Percentiles rank a stretch among this genome's conserved stretches.
phyloP scores from a whole-genome alignment of 371 early-diverging fungal genomes.

The Zychaea mexicana region DNA sequence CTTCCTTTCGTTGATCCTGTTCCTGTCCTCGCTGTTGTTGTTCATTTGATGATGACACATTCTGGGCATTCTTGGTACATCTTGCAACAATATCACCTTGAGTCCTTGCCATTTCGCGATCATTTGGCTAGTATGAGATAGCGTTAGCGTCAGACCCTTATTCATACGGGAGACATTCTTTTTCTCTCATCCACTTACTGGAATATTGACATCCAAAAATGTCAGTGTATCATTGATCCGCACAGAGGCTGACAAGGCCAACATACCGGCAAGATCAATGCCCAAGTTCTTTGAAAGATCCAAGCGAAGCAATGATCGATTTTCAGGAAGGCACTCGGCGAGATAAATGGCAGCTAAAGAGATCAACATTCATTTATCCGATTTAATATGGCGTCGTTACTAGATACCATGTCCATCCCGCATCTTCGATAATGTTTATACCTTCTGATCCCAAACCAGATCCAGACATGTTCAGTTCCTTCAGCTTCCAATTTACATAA shows the following conservation, averaged over 20 bases:
- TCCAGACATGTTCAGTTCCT: slow-evolving; percentile 64
- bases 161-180: not conserved
- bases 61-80: slow-evolving; percentile 72
- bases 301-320: slow-evolving; percentile 61
- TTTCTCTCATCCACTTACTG: slow-evolving; percentile 32
- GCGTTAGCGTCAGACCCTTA: not conserved
- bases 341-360: slow-evolving; percentile 68
- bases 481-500: slow-evolving; percentile 63
- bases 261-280: slow-evolving; percentile 76
- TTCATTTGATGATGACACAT: not conserved
- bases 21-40: slow-evolving; percentile 18
- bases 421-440: slow-evolving; percentile 8
- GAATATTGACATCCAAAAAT: slow-evolving; percentile 74
- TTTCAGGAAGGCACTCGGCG: slow-evolving; percentile 82
- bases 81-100: slow-evolving; percentile 69
- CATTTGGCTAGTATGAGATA: slow-evolving; percentile 45
- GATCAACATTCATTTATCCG: not conserved
- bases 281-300: slow-evolving; percentile 76
- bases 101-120: slow-evolving; percentile 66
- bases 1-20: not conserved
- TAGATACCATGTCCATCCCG: not conserved
- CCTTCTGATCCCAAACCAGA: slow-evolving; percentile 65
- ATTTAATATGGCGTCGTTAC: no score
- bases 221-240: slow-evolving; percentile 72
- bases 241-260: slow-evolving; percentile 77